Evolutionary conservation across 2,329 filamentous ascomycete species (phyloP).

Genomic region (Fusarium sublunatum): DNA sequence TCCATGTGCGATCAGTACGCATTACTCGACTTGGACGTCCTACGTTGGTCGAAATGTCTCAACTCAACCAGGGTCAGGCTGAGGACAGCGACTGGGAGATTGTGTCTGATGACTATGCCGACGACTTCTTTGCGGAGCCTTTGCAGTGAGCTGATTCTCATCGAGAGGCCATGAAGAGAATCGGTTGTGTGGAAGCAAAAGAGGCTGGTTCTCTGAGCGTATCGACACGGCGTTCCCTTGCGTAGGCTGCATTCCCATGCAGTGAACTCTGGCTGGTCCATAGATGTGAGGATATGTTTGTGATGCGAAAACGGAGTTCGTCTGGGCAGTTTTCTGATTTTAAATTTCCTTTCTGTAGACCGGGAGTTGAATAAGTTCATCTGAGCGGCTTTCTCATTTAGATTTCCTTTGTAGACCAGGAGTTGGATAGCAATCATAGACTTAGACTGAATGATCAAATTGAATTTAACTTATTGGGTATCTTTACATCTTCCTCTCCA

Average conservation of each 20-base stretch:
- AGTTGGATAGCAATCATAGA: neutral
- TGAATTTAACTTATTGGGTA: conserved; percentile 25
- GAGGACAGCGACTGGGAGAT: neutral
- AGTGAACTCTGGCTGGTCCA: neutral
- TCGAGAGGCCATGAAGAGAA: too few species aligned
- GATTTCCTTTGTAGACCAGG: neutral
- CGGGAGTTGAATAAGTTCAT: too few species aligned
- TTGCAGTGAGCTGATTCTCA: neutral
- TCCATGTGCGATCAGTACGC: neutral
- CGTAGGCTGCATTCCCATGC: neutral
- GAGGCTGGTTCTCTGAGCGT: neutral
- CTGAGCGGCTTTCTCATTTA: neutral
- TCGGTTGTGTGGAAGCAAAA: neutral
- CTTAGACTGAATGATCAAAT: neutral
- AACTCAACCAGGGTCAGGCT: neutral
- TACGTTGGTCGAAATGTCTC: neutral
- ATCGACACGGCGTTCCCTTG: too few species aligned
- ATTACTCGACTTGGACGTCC: neutral
- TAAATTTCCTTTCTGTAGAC: neutral
- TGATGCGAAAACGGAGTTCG: neutral
- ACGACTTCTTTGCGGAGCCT: neutral
- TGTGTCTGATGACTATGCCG: neutral
- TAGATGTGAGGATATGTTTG: neutral
- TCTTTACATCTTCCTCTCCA: conserved; percentile 9
- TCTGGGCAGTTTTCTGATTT: neutral